Evolutionary conservation across 169 alveolate species (phyloP).

Genomic region (Babesia sp.): DNA sequence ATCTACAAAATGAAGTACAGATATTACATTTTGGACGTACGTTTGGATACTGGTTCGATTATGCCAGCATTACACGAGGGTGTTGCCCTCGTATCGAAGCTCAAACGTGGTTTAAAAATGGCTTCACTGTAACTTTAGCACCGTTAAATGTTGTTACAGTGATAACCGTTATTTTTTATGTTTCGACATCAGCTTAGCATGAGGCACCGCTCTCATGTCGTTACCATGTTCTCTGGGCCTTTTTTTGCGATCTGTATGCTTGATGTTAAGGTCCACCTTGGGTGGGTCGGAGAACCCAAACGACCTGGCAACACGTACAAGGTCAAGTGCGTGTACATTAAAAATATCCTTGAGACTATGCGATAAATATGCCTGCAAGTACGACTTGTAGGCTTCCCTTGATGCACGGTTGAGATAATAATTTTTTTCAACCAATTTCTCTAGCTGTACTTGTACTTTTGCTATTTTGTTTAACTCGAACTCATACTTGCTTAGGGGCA

Average conservation of each 20-base stretch:
- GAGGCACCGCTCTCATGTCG: not conserved
- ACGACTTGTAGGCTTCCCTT: constrained; percentile 95
- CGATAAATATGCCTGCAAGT: constrained; percentile 92
- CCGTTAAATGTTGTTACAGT: constrained; percentile 9
- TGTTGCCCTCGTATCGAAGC: not conserved
- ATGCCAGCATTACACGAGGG: constrained; percentile 26
- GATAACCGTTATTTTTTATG: constrained; percentile 59
- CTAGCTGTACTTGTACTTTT: constrained; percentile 94
- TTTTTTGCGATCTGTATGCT: constrained; percentile 70
- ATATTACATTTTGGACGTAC: constrained; percentile 45
- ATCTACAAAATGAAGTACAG: constrained; percentile 50
- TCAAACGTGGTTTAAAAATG: not conserved
- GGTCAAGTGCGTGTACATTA: constrained; percentile 94
- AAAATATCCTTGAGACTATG: constrained; percentile 94
- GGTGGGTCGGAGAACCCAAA: constrained; percentile 96
- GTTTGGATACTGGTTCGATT: constrained; percentile 17
- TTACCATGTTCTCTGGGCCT: constrained; percentile 1
- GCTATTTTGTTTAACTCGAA: constrained; percentile 95
- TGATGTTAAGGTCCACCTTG: constrained; percentile 91
- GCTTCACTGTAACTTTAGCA: not conserved
- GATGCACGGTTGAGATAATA: constrained; percentile 94
- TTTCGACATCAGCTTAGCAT: not conserved
- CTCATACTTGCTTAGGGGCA: constrained; percentile 95
- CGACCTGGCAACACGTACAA: constrained; percentile 90
- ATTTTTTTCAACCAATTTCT: constrained; percentile 95